These are phyloP conservation scores for Claviceps sorghi DNA, from an alignment of 2,329 filamentous ascomycete genomes.

Conservation along the genomic window DNA sequence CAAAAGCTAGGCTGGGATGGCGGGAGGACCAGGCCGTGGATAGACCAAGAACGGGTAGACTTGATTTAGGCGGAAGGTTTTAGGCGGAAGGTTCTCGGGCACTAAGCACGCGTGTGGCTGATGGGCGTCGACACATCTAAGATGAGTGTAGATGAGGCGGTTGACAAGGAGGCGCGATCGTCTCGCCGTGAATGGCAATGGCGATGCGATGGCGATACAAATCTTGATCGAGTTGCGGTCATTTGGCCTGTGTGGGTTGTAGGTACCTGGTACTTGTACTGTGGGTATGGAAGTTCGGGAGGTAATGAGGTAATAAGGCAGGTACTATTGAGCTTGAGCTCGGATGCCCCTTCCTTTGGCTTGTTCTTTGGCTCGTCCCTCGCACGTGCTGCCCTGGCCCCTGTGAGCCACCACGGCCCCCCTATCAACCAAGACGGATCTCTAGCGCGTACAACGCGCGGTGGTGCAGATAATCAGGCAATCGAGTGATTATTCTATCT, in stretches of 20 bases:
- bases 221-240: background rate
- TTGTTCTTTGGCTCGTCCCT: no score
- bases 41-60: background rate
- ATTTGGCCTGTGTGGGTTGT: background rate
- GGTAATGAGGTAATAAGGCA: no score
- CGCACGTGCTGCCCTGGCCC: no score
- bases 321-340: no score
- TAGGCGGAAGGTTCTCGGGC: background rate
- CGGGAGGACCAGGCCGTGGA: background rate
- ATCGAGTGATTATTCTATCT: no score
- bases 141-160: background rate
- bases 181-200: background rate
- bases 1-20: background rate
- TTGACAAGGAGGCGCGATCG: background rate
- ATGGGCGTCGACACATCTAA: background rate
- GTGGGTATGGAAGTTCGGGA: no score
- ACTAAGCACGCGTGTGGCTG: background rate
- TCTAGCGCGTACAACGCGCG: no score
- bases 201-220: background rate
- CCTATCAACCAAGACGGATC: no score
- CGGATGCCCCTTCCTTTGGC: no score
- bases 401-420: no score
- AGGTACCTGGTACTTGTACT: no score
- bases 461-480: no score
- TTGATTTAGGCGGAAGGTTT: background rate